Evolutionary conservation across 2,329 filamentous ascomycete genomes (phyloP).

Genomic region (Macrophomina pseudophaseolina): DNA sequence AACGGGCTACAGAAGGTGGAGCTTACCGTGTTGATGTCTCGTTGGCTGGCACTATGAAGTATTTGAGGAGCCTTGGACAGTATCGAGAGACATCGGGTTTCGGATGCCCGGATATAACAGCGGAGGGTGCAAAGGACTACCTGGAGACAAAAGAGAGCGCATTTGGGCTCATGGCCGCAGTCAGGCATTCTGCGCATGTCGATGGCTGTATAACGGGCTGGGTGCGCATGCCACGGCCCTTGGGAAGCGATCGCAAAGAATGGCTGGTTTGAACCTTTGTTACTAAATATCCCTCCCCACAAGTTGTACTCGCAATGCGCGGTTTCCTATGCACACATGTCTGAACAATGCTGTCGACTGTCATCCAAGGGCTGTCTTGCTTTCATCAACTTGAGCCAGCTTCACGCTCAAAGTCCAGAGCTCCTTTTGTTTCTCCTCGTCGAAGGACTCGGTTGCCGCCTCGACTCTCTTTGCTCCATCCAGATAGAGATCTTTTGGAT

Average conservation of each 20-base stretch:
- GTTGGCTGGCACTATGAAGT: slow-evolving; percentile 61
- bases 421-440: no score
- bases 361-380: no score
- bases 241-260: slow-evolving; percentile 54
- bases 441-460: no score
- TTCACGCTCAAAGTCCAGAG: no score
- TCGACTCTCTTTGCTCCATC: no score
- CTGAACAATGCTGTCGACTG: no score
- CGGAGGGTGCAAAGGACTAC: slow-evolving; percentile 40
- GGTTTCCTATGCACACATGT: no score
- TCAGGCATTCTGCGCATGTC: slow-evolving; percentile 33
- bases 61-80: slow-evolving; percentile 61
- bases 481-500: no score
- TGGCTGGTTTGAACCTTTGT: slow-evolving; percentile 39
- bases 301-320: no score
- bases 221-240: slow-evolving; percentile 57
- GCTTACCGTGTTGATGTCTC: slow-evolving; percentile 61
- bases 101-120: slow-evolving; percentile 40
- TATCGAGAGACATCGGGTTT: slow-evolving; percentile 54
- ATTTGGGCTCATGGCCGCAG: slow-evolving; percentile 55
- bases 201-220: slow-evolving; percentile 56
- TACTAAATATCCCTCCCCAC: neutral
- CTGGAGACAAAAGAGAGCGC: slow-evolving; percentile 53
- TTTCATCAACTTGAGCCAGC: no score
- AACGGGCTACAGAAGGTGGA: slow-evolving; percentile 51